A percentile compares a stretch with the other conserved stretches of the same genome.
Evolutionary conservation across 2,329 filamentous ascomycete species (phyloP).

Genomic region (Neofusicoccum parvum): DNA sequence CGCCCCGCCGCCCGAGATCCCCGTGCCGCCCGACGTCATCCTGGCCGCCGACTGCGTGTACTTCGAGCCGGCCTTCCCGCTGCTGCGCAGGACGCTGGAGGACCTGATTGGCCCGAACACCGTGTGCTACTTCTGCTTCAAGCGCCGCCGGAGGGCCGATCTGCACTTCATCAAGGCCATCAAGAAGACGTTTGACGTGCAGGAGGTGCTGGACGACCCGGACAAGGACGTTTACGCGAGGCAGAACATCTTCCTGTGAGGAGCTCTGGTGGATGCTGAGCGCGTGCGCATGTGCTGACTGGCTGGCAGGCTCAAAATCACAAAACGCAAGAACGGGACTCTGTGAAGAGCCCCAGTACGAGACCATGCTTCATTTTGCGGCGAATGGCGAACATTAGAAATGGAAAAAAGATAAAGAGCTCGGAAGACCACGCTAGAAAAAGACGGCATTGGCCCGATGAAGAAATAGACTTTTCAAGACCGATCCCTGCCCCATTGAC

Average conservation of each 20-base stretch:
- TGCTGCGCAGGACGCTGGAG: conserved; percentile 76
- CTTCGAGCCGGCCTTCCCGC: conserved; percentile 91
- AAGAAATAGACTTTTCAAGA: too few relatives aligned
- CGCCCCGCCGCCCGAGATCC: conserved; percentile 41
- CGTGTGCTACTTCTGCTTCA: conserved; percentile 89
- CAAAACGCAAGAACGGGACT: not conserved
- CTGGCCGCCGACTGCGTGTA: conserved; percentile 98
- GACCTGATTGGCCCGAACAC: conserved; percentile 68
- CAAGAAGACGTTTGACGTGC: conserved; percentile 52
- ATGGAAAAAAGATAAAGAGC: not conserved
- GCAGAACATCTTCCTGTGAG: conserved; percentile 54
- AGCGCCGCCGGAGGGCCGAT: conserved; percentile 77
- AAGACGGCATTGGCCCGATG: not conserved
- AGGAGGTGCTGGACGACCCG: conserved; percentile 51
- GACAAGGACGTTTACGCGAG: conserved; percentile 48
- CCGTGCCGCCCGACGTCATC: conserved; percentile 72
- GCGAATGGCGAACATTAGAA: not conserved
- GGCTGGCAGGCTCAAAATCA: not conserved
- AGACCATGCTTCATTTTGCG: not conserved
- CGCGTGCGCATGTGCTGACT: not conserved
- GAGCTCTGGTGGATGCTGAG: not conserved
- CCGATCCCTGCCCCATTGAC: too few relatives aligned
- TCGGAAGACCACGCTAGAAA: not conserved
- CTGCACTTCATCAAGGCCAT: conserved; percentile 55
- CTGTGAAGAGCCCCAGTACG: not conserved